phyloP scores from a whole-genome alignment of 176 grass and related monocot species.

The Melocanna baccifera region DNA sequence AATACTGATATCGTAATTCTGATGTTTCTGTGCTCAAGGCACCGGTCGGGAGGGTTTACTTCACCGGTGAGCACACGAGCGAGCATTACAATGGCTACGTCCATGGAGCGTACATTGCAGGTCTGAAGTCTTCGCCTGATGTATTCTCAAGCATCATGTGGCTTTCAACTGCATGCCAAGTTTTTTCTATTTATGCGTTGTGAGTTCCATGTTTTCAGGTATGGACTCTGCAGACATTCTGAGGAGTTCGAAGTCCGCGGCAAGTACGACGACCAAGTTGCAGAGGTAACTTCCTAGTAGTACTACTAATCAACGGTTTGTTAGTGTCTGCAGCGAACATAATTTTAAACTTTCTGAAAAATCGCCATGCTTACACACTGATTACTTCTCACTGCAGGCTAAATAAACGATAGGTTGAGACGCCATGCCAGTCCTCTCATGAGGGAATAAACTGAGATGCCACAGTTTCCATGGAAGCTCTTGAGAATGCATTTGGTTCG shows the following conservation, averaged over 20 bases:
- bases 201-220: background rate
- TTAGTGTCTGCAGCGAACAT: background rate
- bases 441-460: background rate
- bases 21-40: constrained; percentile 12
- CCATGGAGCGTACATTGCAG: constrained; percentile 63
- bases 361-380: background rate
- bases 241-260: constrained; percentile 24
- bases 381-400: background rate
- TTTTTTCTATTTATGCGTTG: background rate
- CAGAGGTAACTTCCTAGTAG: background rate
- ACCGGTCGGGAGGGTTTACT: constrained; percentile 64
- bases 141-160: too few species aligned
- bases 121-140: too few species aligned
- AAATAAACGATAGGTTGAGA: background rate
- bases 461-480: background rate
- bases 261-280: constrained; percentile 17
- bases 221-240: constrained; percentile 20
- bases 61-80: constrained; percentile 75
- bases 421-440: background rate
- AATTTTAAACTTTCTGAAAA: background rate
- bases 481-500: background rate
- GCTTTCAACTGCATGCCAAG: background rate
- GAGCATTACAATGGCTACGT: constrained; percentile 66
- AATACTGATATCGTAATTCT: background rate
- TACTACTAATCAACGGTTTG: too few species aligned